Evolutionary conservation across 2,329 filamentous ascomycete species (phyloP), one percentile per base, ranked within the genome.

Genomic region (Talaromyces sp.): DNA sequence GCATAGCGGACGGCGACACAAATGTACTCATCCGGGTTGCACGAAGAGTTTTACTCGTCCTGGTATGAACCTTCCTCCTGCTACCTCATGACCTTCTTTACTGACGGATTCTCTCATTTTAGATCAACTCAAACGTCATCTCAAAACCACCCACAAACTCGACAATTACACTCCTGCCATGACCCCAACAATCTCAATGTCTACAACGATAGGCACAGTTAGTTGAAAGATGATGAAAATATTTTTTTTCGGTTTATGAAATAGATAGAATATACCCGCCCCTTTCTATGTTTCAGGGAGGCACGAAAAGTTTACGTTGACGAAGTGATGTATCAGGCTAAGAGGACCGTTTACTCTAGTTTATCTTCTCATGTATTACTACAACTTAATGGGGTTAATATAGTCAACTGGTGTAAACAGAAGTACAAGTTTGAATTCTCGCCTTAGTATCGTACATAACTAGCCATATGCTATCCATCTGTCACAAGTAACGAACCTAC

Each of bases 11-110:
- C 76, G 78, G 45, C 76, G 72, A 70, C 78, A 80, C 49, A 80
- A 78, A 72, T 80, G 78, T 65, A 66, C 70, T 27, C 76, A 72
- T 62, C 74, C 73, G 0, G 77, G 77, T 5, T 80, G 78, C 65
- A 74, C 72, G 19, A 80, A 80, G 67, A 80, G 78, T 58, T 80
- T 80, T 66, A 80, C 78, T 61, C 75, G 78, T 63, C 78, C 78
- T 67, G 78, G 78, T 80, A 76, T 59, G 73, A 53, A n/a, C 13
- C 2, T 43, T 17, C 10, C 25, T 22, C 17, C 40, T 19, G 27
- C n/a, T 5, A 3, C 13, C 4, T 54, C 7, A 36, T 54, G 29
- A 13, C 3, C 29, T 15, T 54, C n/a, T 27, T 15, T 22, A 15
- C 64, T 53, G 3, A 34, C n/a, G n/a, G 2, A 40, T 31, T 31